A percentile compares a stretch with the other conserved stretches of the same genome.
These are phyloP conservation scores for Nakazawaea sp. DNA, from an alignment of 805 yeast species.

Conservation along the genomic window DNA sequence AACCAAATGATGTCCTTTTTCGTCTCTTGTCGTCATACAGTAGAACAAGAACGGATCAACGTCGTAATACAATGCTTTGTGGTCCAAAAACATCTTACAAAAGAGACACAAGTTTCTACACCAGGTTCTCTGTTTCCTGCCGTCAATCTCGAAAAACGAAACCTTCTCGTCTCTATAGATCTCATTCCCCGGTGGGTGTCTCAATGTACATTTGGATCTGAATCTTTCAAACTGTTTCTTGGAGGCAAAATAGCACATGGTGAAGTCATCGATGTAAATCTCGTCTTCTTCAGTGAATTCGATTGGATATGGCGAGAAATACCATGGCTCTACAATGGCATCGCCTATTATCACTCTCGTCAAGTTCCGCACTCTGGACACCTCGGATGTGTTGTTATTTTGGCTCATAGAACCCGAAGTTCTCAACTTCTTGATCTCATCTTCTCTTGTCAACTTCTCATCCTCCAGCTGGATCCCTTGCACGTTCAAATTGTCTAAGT, in stretches of 20 bases:
- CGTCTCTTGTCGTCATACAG: constrained; percentile 89
- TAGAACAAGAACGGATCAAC: constrained; percentile 97
- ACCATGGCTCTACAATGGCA: constrained; percentile 96
- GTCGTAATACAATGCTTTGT: constrained; percentile 92
- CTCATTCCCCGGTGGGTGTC: constrained; percentile 98
- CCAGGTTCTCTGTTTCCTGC: constrained; percentile 94
- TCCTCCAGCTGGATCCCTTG: constrained; percentile 65
- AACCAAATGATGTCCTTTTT: constrained; percentile 89
- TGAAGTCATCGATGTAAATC: constrained; percentile 86
- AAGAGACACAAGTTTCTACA: constrained; percentile 89
- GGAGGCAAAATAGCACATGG: constrained; percentile 84
- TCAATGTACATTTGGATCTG: constrained; percentile 77
- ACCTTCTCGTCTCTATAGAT: constrained; percentile 89
- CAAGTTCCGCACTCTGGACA: constrained; percentile 85
- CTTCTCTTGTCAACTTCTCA: constrained; percentile 77
- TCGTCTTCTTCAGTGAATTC: constrained; percentile 91
- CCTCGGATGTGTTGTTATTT: constrained; percentile 64
- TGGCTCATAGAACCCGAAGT: constrained; percentile 98
- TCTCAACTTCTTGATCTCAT: constrained; percentile 85
- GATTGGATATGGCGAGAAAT: constrained; percentile 93
- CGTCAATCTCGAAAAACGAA: constrained; percentile 96
- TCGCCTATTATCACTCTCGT: constrained; percentile 77
- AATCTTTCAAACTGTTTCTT: constrained; percentile 88
- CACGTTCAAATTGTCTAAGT: constrained; percentile 75
- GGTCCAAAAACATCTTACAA: constrained; percentile 89